These are phyloP conservation scores for Chlorencoelia australis DNA, from an alignment of 2,329 filamentous ascomycete species.

Conservation along the genomic window DNA sequence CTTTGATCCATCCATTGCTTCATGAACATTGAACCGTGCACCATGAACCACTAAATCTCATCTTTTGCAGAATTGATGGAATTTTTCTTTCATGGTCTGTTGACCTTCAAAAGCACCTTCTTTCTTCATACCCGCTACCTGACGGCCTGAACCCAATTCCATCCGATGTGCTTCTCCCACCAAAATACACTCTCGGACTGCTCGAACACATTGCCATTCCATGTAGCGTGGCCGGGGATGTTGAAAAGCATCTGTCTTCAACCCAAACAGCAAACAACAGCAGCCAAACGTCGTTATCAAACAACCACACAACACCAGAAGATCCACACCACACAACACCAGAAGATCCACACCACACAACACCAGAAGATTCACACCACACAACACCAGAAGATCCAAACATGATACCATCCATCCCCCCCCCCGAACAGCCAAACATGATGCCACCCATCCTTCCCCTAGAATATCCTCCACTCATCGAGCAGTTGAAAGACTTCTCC, in stretches of 20 bases:
- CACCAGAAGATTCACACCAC: neutral
- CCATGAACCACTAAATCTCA: conserved; percentile 6
- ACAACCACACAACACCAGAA: too few species aligned
- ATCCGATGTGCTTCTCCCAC: conserved; percentile 62
- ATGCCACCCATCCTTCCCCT: neutral
- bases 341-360: neutral
- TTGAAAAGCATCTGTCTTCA: too few species aligned
- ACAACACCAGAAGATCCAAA: too few species aligned
- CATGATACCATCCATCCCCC: too few species aligned
- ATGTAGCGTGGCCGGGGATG: too few species aligned
- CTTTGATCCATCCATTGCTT: too few species aligned
- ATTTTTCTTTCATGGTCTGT: conserved; percentile 70
- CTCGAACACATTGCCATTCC: too few species aligned
- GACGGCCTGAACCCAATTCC: conserved; percentile 59
- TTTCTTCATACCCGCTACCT: conserved; percentile 60
- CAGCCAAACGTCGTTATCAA: too few species aligned
- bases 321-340: too few species aligned
- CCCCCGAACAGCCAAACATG: neutral
- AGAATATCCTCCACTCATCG: too few species aligned
- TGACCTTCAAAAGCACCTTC: conserved; percentile 54
- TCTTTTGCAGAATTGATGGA: conserved; percentile 59
- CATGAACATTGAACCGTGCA: too few species aligned
- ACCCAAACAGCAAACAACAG: too few species aligned
- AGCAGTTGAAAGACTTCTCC: conserved; percentile 8
- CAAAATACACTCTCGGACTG: conserved; percentile 33